These are phyloP conservation scores for Colletotrichum eleusines DNA, from an alignment of 2,329 filamentous ascomycete species.

Conservation along the genomic window DNA sequence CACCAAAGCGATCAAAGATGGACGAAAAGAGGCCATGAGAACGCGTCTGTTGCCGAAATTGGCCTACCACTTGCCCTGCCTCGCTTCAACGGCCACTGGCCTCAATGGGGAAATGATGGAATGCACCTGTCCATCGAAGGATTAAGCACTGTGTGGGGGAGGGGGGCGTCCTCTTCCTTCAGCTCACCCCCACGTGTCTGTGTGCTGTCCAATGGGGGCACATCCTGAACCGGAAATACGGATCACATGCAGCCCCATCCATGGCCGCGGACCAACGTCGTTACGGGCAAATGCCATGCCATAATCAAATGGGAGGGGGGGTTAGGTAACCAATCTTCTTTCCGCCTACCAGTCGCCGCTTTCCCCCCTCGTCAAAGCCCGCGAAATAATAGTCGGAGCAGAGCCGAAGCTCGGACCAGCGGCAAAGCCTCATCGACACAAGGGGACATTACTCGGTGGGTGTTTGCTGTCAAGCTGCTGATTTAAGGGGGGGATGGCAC, in stretches of 20 bases:
- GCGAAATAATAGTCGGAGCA: constrained; percentile 11
- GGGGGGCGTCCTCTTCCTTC: constrained; percentile 2
- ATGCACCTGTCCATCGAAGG: neutral
- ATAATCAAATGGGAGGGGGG: too few species aligned
- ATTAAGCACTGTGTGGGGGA: constrained; percentile 34
- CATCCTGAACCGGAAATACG: neutral
- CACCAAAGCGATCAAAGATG: constrained; percentile 6
- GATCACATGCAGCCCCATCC: constrained; percentile 3
- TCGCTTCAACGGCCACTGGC: constrained; percentile 20
- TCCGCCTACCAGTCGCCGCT: constrained; percentile 1
- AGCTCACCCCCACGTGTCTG: constrained; percentile 6
- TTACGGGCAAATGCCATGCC: constrained; percentile 20
- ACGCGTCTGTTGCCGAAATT: constrained; percentile 6
- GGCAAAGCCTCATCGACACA: constrained; percentile 30
- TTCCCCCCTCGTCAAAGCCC: constrained; percentile 13
- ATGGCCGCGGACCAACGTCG: constrained; percentile 10
- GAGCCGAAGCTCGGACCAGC: constrained; percentile 26
- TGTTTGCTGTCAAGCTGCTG: neutral
- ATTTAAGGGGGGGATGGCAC: neutral
- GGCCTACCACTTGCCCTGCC: neutral
- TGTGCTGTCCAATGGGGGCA: constrained; percentile 8
- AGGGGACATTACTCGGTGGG: neutral
- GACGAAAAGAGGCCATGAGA: neutral
- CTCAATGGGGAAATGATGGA: constrained; percentile 34
- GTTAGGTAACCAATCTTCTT: neutral